Base-by-base conservation (phyloP, 768 basidiomycete genomes). In the Suillus sp. region DNA sequence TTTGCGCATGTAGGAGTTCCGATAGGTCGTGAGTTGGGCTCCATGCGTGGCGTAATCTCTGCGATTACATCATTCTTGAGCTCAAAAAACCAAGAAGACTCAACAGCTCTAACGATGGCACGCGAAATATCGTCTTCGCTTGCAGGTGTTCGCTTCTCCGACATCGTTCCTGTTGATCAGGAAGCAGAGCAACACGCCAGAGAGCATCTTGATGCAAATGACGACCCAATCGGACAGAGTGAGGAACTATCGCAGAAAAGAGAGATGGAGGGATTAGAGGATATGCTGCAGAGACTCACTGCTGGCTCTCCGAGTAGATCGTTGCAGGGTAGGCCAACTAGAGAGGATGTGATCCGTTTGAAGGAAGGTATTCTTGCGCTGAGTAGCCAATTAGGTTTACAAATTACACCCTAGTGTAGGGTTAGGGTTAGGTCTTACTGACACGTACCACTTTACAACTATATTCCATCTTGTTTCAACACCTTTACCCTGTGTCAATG, bases 111-210 rank as follows among this genome's bases (percentile, higher is more conserved):
- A 0, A 73, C 73, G 1, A 84, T 88, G 66, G 78, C 84, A 1
- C 78, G 85, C 42, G 79, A 78, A 7, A 84, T 96, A 58, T 78
- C 84, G 0, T 68, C 79, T 0, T 73, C 78, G n/a, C 82, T 97
- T 2, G 81, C 82, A 0, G 71, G 79, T 7, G 77, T 96, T 37
- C 84, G 83, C 8, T 86, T 93, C 67, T 81, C 84, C 10, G 90
- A 93, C 63, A 82, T 96, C 54, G 85, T 83, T 16, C 92, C 92
- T 2, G 81, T 80, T 27, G 93, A 96, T 77, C 63, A 85, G 10
- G 89, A 96, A 68, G 91, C 93, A 0, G 87, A 91, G 68, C 83
- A 80, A 59, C 95, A 96, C 73, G 90, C 89, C 27, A 79, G 79
- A 53, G 84, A 90, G 63, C 90, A 92, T 70, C 73, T 88, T 13